Conservation (phyloP, 176 grass and related monocot genomes). For the Musa itinerans region DNA sequence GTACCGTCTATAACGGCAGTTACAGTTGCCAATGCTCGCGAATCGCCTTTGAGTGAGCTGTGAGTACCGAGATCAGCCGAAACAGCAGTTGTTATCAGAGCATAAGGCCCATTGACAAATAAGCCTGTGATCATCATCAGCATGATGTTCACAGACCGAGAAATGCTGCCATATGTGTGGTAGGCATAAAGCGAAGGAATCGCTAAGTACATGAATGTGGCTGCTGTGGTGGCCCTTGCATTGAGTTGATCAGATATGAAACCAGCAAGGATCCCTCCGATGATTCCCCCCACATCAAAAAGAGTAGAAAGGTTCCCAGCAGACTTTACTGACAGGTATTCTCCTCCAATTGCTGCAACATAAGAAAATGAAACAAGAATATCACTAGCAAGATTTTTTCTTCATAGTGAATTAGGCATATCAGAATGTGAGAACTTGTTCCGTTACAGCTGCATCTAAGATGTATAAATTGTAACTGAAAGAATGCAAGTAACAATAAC, state of each 20-base stretch:
- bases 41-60: slow-evolving; percentile 50
- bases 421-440: too few species aligned
- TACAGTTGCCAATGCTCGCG: slow-evolving; percentile 57
- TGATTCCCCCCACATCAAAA: slow-evolving; percentile 61
- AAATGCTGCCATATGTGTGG: slow-evolving; percentile 39
- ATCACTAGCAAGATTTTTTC: too few species aligned
- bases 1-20: slow-evolving; percentile 64
- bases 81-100: slow-evolving; percentile 67
- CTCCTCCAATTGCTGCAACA: slow-evolving; percentile 41
- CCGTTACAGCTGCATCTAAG: too few species aligned
- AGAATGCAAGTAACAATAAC: too few species aligned
- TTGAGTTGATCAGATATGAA: slow-evolving; percentile 60
- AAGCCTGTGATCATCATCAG: slow-evolving; percentile 62
- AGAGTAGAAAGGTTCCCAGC: slow-evolving; percentile 55
- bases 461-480: too few species aligned
- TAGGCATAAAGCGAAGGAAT: slow-evolving; percentile 57
- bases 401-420: too few species aligned
- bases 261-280: slow-evolving; percentile 55
- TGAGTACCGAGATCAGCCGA: slow-evolving; percentile 72
- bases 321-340: slow-evolving; percentile 41
- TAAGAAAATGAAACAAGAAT: background rate
- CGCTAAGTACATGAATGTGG: slow-evolving; percentile 46
- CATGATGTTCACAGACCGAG: slow-evolving; percentile 31
- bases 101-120: slow-evolving; percentile 65
- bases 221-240: slow-evolving; percentile 54